A percentile compares a stretch with the other conserved stretches of the same genome.
Evolutionary conservation across 495 filamentous ascomycete species (phyloP).

Genomic region (Neurospora hispaniola): DNA sequence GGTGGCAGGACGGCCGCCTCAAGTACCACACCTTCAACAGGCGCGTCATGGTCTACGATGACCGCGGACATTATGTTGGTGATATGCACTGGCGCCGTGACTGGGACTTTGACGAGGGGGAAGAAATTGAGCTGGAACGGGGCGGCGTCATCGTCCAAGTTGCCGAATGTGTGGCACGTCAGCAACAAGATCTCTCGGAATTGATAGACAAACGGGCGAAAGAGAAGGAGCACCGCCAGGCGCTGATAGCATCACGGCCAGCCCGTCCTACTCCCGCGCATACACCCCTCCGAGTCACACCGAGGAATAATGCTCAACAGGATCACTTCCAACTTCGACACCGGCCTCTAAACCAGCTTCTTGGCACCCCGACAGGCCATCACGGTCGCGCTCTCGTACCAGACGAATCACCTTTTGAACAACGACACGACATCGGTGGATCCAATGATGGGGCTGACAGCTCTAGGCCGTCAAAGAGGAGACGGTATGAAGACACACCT

Average conservation of each 20-base stretch:
- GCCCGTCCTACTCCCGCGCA: constrained; percentile 4
- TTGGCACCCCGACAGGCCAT: constrained; percentile 39
- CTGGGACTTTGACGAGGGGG: constrained; percentile 56
- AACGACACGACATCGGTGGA: constrained; percentile 23
- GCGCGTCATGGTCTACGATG: constrained; percentile 84
- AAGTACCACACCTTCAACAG: constrained; percentile 87
- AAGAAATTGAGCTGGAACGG: constrained; percentile 72
- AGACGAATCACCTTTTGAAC: constrained; percentile 40
- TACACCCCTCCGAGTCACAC: constrained; percentile 3
- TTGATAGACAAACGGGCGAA: constrained; percentile 56
- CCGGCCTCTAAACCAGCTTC: constrained; percentile 33
- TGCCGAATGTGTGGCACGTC: constrained; percentile 56
- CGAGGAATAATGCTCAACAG: neutral
- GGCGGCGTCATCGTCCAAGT: constrained; percentile 68
- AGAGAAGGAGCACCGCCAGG: constrained; percentile 35
- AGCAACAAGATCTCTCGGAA: constrained; percentile 64
- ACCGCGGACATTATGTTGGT: constrained; percentile 65
- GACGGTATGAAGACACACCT: constrained; percentile 23
- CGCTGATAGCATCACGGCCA: constrained; percentile 22
- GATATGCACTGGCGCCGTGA: constrained; percentile 72
- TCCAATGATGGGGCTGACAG: constrained; percentile 6
- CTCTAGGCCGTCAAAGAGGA: constrained; percentile 25
- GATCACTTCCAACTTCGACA: constrained; percentile 28
- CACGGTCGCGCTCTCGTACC: constrained; percentile 39
- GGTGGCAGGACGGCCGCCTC: constrained; percentile 86